Base-by-base conservation (phyloP, 805 yeast genomes). In the Dipodascus albidus region DNA sequence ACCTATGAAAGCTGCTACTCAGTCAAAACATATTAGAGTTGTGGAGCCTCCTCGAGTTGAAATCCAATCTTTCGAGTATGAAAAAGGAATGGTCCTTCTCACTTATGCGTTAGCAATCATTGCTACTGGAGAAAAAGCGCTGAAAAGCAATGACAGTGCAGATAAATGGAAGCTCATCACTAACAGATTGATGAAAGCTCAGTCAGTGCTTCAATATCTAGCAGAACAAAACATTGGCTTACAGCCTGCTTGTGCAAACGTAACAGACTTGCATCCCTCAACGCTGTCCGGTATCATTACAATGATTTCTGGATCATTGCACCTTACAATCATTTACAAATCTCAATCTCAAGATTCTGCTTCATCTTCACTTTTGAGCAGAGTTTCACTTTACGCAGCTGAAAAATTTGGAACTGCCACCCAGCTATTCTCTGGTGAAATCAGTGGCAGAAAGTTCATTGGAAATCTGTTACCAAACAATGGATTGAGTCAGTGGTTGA, bases 301-400 rank as follows among this genome's bases (percentile, higher is more conserved):
- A 21, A 49, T 61, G 49, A 52, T 60, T 2, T 51, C 61, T 2
- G 70, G 68, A 17, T 57, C 68, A 14, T 51, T 63, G 11, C 70
- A 67, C 49, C 54, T 61, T 42, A 55, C 64, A 3, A 51, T 65
- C 9, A 48, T 67, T 9, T 55, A 59, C 53, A 66, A 64, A 52
- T 55, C 61, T 4, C 52, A 62, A 15, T 61, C 50, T 27, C 38
- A 50, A 20, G 59, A 57, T 49, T 49, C 55, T 19, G n/a, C 60
- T 22, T 57, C 64, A 17, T 58, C 66, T 9, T 54, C 58, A 4
- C 56, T 67, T 23, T 60, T 66, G 53, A 50, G 60, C 15, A 59
- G 70, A n/a, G 58, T 65, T 1, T 62, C 70, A 4, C 64, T 67
- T 35, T 64, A 53, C 51, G 66, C 68, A 0, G 55, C 58, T 22